Conservation (phyloP, 352 stramenopile genomes). For the Peronospora tabacina region DNA sequence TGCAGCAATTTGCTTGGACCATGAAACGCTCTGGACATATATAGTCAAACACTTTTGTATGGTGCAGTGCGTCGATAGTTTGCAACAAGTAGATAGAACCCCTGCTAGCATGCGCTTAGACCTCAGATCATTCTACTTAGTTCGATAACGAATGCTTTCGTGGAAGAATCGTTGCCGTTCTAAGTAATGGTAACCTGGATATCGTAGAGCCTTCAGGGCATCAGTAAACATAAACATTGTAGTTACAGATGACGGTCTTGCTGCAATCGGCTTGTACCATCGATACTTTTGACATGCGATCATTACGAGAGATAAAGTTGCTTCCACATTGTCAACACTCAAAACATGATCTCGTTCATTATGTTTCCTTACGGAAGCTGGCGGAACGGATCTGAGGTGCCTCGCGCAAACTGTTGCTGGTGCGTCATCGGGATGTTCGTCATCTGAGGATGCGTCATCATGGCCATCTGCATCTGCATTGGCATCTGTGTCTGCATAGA, state of each 20-base stretch:
- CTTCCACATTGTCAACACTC: background rate
- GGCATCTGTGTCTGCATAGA: slow-evolving; percentile 11
- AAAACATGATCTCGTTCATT: background rate
- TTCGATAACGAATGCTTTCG: too few species aligned
- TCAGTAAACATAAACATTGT: too few species aligned
- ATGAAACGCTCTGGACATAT: slow-evolving; percentile 68
- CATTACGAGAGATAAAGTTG: background rate
- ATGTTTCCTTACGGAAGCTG: slow-evolving; percentile 21
- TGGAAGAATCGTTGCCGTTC: too few species aligned
- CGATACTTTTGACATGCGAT: background rate
- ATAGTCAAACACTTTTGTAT: slow-evolving; percentile 5
- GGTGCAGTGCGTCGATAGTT: background rate
- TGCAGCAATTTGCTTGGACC: slow-evolving; percentile 62
- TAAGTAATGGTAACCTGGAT: too few species aligned
- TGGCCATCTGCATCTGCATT: slow-evolving; percentile 28
- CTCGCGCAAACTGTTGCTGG: slow-evolving; percentile 22
- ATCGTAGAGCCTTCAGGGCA: too few species aligned
- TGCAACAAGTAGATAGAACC: background rate
- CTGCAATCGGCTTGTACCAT: background rate
- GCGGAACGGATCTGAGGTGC: slow-evolving; percentile 16
- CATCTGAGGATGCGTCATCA: slow-evolving; percentile 35
- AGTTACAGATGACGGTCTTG: too few species aligned
- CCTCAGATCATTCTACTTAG: background rate
- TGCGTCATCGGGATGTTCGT: slow-evolving; percentile 28
- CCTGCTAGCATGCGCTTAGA: slow-evolving; percentile 6